Evolutionary conservation across 805 yeast species (phyloP).

Genomic region (Nakazawaea pomicola): DNA sequence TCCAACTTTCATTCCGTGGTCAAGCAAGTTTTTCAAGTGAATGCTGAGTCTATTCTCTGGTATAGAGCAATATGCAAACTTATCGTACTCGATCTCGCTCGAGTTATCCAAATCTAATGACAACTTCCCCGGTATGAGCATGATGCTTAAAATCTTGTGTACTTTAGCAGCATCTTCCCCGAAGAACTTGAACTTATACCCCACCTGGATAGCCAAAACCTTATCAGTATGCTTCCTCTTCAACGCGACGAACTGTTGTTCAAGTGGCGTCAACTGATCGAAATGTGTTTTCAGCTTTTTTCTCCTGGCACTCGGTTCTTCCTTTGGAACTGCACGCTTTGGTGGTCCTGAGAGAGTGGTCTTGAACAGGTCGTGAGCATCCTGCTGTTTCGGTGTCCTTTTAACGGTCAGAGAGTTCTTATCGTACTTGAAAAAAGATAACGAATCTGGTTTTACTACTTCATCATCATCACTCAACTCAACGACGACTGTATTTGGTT

Average conservation of each 20-base stretch:
- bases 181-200: conserved; percentile 84
- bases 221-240: conserved; percentile 61
- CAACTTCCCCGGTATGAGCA: conserved; percentile 66
- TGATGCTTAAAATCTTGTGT: conserved; percentile 60
- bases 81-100: conserved; percentile 43
- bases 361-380: neutral
- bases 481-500: neutral
- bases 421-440: conserved; percentile 1
- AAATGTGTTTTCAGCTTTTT: conserved; percentile 10
- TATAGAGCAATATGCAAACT: conserved; percentile 79
- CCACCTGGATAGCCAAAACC: conserved; percentile 78
- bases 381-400: neutral
- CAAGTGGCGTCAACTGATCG: conserved; percentile 62
- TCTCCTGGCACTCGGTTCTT: conserved; percentile 3
- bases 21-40: conserved; percentile 69
- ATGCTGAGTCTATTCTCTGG: conserved; percentile 74
- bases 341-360: neutral
- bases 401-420: neutral
- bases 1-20: conserved; percentile 75
- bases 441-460: neutral
- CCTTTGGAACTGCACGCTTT: neutral
- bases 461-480: conserved; percentile 3
- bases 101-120: conserved; percentile 46
- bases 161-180: conserved; percentile 80
- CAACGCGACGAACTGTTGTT: conserved; percentile 66